Percentiles rank a stretch among this genome's conserved stretches.
Conservation (phyloP, 1,284 basidiomycete genomes). For the Ceratobasidium sp. region DNA sequence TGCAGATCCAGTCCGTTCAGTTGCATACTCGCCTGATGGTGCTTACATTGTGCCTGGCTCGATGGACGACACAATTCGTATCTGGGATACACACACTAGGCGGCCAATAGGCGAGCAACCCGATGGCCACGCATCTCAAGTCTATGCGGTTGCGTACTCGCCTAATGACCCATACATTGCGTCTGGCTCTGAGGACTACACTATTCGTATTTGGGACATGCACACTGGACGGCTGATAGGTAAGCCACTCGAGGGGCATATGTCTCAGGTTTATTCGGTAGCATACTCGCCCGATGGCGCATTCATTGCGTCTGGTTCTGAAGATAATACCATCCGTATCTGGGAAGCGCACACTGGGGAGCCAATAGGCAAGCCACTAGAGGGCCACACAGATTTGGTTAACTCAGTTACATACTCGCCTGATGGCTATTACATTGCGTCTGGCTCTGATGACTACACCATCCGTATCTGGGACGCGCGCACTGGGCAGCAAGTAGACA, state of each 20-base stretch:
- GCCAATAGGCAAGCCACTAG: not conserved
- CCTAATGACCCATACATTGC: constrained; percentile 27
- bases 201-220: constrained; percentile 40
- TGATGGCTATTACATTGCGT: not conserved
- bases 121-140: not conserved
- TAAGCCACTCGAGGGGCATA: constrained; percentile 18
- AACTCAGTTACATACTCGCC: constrained; percentile 11
- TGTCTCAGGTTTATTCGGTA: not conserved
- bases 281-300: constrained; percentile 32
- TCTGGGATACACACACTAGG: not conserved
- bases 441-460: not conserved
- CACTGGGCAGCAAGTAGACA: not conserved
- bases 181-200: constrained; percentile 23
- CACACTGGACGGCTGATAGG: not conserved
- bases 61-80: not conserved
- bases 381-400: constrained; percentile 42
- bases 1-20: constrained; percentile 53
- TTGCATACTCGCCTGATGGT: constrained; percentile 4
- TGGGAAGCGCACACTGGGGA: constrained; percentile 21
- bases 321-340: constrained; percentile 26
- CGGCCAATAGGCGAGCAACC: too few relatives aligned
- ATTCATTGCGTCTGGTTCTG: constrained; percentile 9
- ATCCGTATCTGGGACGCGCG: not conserved
- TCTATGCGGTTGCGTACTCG: constrained; percentile 20
- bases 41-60: constrained; percentile 17